phyloP scores from a whole-genome alignment of 1,284 basidiomycete species.

The Moesziomyces sp. region DNA sequence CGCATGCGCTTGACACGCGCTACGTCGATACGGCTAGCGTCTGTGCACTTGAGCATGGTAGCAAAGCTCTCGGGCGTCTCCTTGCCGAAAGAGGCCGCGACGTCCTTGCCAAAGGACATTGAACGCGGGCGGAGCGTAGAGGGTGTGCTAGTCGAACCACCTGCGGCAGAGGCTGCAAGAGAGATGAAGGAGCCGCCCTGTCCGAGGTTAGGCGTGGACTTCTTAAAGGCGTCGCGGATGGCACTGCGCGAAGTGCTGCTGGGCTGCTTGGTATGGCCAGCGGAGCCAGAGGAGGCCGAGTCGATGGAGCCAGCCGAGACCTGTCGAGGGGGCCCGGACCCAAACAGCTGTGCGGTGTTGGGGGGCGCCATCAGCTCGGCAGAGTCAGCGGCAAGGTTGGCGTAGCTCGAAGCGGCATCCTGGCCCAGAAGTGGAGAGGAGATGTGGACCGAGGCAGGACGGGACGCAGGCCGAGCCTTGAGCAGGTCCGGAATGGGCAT shows the following conservation, averaged over 20 bases:
- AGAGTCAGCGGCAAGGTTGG: background rate
- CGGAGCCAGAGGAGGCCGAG: conserved; percentile 17
- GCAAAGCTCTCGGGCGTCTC: conserved; percentile 52
- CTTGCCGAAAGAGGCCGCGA: conserved; percentile 26
- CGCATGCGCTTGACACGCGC: conserved; percentile 55
- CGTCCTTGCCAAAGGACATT: conserved; percentile 43
- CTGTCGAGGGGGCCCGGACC: conserved; percentile 39
- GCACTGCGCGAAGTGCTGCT: conserved; percentile 18
- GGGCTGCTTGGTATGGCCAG: conserved; percentile 14
- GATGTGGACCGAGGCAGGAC: conserved; percentile 20
- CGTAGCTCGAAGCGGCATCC: background rate
- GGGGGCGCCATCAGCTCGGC: conserved; percentile 46
- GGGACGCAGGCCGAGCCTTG: conserved; percentile 15
- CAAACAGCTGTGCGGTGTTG: conserved; percentile 41
- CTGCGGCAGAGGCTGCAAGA: conserved; percentile 24
- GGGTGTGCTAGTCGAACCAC: conserved; percentile 4
- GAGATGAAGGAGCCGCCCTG: conserved; percentile 44
- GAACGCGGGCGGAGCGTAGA: conserved; percentile 19
- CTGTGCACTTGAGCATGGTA: conserved; percentile 52
- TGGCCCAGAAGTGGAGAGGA: conserved; percentile 18
- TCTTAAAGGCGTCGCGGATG: conserved; percentile 37
- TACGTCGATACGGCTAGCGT: conserved; percentile 42
- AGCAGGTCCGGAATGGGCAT: conserved; percentile 47
- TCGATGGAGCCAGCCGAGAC: conserved; percentile 22
- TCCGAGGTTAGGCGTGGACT: conserved; percentile 35